Base-by-base conservation (phyloP, 75 land plant species). In the Azolla pinnata region DNA sequence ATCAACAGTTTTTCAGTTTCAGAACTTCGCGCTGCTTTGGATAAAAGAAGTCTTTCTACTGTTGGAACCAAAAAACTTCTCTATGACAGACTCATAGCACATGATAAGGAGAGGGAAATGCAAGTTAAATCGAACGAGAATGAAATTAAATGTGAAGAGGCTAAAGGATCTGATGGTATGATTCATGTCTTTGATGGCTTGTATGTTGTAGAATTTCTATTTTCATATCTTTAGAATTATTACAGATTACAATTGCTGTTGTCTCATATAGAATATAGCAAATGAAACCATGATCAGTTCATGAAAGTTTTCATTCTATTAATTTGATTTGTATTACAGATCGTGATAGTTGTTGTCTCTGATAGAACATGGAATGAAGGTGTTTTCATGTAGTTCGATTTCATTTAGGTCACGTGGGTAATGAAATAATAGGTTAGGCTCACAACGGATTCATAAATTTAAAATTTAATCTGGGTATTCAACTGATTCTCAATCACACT, bases 11-110 rank as follows among this genome's bases (percentile, higher is more conserved):
- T 18, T 23, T 18, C 49, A 57, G 83, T 85, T 17, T 73, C 62
- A 17, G 76, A 80, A 29, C 83, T 88, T 59, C 88, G 86, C 7
- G 38, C 54, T 1, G 66, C 74, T 66, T 81, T 85, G 31, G 57
- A 67, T 30, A 66, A 68, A 38, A 81, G 89, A 5, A 80, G 81
- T 5, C 79, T 85, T 65, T 62, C 54, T 38, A 75, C 78, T 26
- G 4, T 83, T 54, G 89, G 95, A 34, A 66, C 44, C 54, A 88
- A 85, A 29, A 40, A 48, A 58, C 44, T 53, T 21, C 65, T 73
- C 40, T 70, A 12, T 34, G 64, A 65, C 64, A 76, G 77, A 57
- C 75, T 62, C 57, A 9, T 35, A 57, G 78, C 45, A 71, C 66
- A 7, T 34, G 7, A 44, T 53, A 59, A 17, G 10, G 49, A 23